Evolutionary conservation across 768 basidiomycete species (phyloP).

Genomic region (Pleurotus cornucopiae): DNA sequence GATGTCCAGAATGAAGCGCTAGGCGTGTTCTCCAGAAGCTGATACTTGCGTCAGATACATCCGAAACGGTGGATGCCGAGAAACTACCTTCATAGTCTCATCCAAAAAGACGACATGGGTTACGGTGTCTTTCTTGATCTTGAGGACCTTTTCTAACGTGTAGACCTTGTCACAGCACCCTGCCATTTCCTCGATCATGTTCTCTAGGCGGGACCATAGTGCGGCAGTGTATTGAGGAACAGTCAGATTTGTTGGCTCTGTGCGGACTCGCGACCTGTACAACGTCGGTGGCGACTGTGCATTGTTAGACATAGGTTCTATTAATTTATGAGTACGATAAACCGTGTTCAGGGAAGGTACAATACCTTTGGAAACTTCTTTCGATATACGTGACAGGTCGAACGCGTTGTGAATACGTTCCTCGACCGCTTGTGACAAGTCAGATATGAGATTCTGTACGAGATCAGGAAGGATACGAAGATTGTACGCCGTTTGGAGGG

Average conservation of each 20-base stretch:
- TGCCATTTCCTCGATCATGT: conserved; percentile 84
- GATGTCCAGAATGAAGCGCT: conserved; percentile 90
- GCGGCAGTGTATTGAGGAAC: conserved; percentile 83
- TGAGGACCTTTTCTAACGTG: conserved; percentile 89
- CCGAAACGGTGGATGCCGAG: not conserved
- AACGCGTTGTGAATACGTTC: conserved; percentile 78
- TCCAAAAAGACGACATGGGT: conserved; percentile 82
- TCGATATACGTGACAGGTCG: conserved; percentile 82
- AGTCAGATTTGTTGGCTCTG: conserved; percentile 85
- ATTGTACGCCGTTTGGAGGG: conserved; percentile 95
- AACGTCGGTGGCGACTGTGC: conserved; percentile 36
- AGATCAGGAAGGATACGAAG: conserved; percentile 80
- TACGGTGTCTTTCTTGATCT: conserved; percentile 78
- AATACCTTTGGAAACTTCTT: conserved; percentile 79
- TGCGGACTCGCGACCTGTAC: conserved; percentile 84
- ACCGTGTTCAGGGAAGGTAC: not conserved
- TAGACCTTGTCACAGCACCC: conserved; percentile 95
- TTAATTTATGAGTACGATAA: conserved; percentile 12
- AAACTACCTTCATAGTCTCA: conserved; percentile 82
- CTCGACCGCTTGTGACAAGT: conserved; percentile 81
- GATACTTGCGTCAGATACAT: not conserved
- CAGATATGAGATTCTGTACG: conserved; percentile 71
- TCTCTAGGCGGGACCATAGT: conserved; percentile 78
- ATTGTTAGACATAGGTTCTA: conserved; percentile 19
- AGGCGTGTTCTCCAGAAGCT: conserved; percentile 89